Percentiles rank a stretch among this genome's conserved stretches.
Evolutionary conservation across 2,329 filamentous ascomycete genomes (phyloP).

Genomic region (Salinomyces thailandicus): DNA sequence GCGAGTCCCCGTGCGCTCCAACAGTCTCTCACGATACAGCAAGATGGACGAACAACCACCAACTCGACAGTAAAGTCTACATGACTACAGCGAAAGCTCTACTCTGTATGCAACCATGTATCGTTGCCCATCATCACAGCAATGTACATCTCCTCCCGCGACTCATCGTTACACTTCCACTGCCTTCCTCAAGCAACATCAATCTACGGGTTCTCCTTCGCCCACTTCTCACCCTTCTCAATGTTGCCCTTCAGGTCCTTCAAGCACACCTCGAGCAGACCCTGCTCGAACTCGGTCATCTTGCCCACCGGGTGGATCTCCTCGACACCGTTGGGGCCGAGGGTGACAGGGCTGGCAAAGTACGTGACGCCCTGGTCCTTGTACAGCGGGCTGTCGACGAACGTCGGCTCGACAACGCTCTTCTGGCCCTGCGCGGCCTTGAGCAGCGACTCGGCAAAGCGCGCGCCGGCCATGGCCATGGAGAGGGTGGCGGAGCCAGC

Average conservation of each 20-base stretch:
- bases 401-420: conserved; percentile 90
- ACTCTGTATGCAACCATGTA: conserved; percentile 3
- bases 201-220: conserved; percentile 43
- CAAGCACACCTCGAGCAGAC: conserved; percentile 76
- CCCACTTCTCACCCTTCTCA: conserved; percentile 69
- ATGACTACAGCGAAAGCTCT: conserved; percentile 6
- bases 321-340: conserved; percentile 91
- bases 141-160: too few relatives aligned
- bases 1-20: too few relatives aligned
- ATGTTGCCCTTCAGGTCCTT: conserved; percentile 88
- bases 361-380: conserved; percentile 97
- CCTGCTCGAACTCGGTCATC: conserved; percentile 76
- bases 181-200: neutral
- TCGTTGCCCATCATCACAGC: too few relatives aligned
- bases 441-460: conserved; percentile 82
- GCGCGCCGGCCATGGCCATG: conserved; percentile 92
- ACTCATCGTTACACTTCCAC: too few relatives aligned
- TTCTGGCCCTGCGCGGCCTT: conserved; percentile 88
- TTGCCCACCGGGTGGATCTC: conserved; percentile 83
- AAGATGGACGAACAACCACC: neutral
- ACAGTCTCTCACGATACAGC: conserved; percentile 7
- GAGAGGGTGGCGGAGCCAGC: conserved; percentile 93
- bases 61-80: conserved; percentile 6
- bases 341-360: conserved; percentile 91
- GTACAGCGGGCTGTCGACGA: conserved; percentile 93